These are phyloP conservation scores for Schizosaccharomyces osmophilus DNA, from an alignment of 805 yeast species.

Conservation along the genomic window DNA sequence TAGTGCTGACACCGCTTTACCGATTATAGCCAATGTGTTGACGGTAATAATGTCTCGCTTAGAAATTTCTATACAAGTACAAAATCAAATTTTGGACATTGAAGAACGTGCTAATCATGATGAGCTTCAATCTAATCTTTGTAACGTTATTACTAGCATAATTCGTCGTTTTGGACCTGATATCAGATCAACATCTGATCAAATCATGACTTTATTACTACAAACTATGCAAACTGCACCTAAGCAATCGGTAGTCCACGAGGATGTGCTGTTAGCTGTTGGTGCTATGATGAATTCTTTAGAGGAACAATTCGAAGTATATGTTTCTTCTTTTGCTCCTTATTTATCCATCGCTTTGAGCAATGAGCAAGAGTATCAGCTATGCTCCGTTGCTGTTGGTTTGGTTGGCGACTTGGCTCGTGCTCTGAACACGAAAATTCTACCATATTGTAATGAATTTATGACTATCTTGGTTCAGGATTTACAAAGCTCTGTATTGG, in stretches of 20 bases:
- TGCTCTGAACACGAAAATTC: conserved; percentile 50
- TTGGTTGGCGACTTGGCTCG: conserved; percentile 83
- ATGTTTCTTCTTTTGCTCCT: conserved; percentile 65
- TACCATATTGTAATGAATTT: conserved; percentile 52
- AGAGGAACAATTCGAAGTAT: conserved; percentile 44
- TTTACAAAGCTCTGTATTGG: conserved; percentile 27
- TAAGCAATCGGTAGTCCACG: conserved; percentile 64
- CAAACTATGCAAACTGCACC: conserved; percentile 38
- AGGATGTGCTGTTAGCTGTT: conserved; percentile 78
- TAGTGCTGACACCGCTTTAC: conserved; percentile 46
- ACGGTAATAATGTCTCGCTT: conserved; percentile 48
- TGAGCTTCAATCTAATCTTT: conserved; percentile 60
- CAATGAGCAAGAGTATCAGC: conserved; percentile 51
- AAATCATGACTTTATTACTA: conserved; percentile 60
- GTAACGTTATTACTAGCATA: conserved; percentile 57
- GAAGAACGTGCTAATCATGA: conserved; percentile 57
- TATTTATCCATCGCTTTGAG: conserved; percentile 53
- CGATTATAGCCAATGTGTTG: conserved; percentile 47
- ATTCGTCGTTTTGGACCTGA: conserved; percentile 48
- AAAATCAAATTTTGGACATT: conserved; percentile 29
- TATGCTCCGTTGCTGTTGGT: conserved; percentile 78
- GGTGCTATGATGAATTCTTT: conserved; percentile 71
- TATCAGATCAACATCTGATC: conserved; percentile 41
- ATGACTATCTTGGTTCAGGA: conserved; percentile 63
- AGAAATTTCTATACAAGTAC: conserved; percentile 38